Percentiles rank a stretch among this genome's conserved stretches.
phyloP scores from a whole-genome alignment of 1,284 basidiomycete genomes.

The Vanrija sp. region DNA sequence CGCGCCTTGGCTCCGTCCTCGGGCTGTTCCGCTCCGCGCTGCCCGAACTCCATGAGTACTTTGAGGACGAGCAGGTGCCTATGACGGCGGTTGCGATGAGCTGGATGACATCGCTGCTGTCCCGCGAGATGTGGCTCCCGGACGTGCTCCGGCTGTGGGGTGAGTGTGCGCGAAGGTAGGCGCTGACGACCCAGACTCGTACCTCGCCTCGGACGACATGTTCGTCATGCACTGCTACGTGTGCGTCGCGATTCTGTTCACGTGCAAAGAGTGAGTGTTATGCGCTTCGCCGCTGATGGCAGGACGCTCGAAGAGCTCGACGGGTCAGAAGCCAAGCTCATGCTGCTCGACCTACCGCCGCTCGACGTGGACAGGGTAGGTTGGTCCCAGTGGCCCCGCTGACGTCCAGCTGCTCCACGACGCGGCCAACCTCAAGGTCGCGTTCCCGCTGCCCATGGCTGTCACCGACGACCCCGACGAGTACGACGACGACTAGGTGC shows the following conservation, averaged over 20 bases:
- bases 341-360: slow-evolving; percentile 45
- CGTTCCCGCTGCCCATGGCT: slow-evolving; percentile 31
- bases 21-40: slow-evolving; percentile 39
- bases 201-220: slow-evolving; percentile 44
- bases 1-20: slow-evolving; percentile 38
- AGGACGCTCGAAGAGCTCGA: slow-evolving; percentile 44
- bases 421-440: slow-evolving; percentile 37
- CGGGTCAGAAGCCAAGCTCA: slow-evolving; percentile 43
- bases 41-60: slow-evolving; percentile 45
- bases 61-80: slow-evolving; percentile 47
- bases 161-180: slow-evolving; percentile 14
- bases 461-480: slow-evolving; percentile 17
- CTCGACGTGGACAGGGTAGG: slow-evolving; percentile 46
- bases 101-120: slow-evolving; percentile 43
- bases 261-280: slow-evolving; percentile 43
- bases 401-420: slow-evolving; percentile 36
- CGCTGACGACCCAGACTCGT: slow-evolving; percentile 33
- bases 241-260: slow-evolving; percentile 43
- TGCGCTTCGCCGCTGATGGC: not conserved
- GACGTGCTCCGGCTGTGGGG: slow-evolving; percentile 46
- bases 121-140: slow-evolving; percentile 45
- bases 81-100: slow-evolving; percentile 40
- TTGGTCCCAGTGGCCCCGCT: not conserved
- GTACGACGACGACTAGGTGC: no score
- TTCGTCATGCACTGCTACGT: slow-evolving; percentile 47